Conservation (phyloP, 1,284 basidiomycete species). For the Xerocomus amazonicus region DNA sequence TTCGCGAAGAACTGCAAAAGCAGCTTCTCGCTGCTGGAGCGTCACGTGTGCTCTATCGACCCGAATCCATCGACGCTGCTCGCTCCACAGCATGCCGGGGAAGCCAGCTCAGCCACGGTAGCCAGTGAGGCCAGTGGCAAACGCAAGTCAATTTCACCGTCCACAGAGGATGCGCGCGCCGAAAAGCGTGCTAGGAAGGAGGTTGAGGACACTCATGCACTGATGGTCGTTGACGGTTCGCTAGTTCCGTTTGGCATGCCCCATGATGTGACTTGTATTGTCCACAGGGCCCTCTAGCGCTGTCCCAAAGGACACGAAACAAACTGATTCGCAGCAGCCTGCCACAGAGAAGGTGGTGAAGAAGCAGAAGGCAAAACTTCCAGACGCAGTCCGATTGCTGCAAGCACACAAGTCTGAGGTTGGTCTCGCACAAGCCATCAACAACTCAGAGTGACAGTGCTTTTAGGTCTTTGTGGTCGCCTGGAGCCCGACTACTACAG, state of each 20-base stretch:
- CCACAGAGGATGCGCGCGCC: constrained; percentile 40
- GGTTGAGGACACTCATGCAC: constrained; percentile 32
- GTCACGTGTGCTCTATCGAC: constrained; percentile 60
- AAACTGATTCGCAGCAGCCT: constrained; percentile 18
- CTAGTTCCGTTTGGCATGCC: background rate
- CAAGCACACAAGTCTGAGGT: constrained; percentile 65
- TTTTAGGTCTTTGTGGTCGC: constrained; percentile 74
- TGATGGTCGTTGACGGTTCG: constrained; percentile 38
- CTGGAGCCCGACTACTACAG: constrained; percentile 68
- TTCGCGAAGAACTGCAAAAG: constrained; percentile 61
- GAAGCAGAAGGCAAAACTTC: constrained; percentile 38
- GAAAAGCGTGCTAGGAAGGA: constrained; percentile 53
- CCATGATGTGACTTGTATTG: background rate
- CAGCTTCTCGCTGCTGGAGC: constrained; percentile 66
- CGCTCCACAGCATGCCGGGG: constrained; percentile 22
- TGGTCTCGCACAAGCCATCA: constrained; percentile 9
- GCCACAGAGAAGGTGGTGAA: constrained; percentile 27
- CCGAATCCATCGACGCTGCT: constrained; percentile 27
- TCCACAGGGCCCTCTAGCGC: constrained; percentile 12
- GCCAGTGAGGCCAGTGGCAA: constrained; percentile 32
- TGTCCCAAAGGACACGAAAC: constrained; percentile 23
- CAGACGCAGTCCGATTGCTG: constrained; percentile 47
- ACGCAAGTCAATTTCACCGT: constrained; percentile 47
- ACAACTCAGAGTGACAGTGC: constrained; percentile 2
- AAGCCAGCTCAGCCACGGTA: constrained; percentile 10